Evolutionary conservation across 345 rosid species (phyloP).

Genomic region (Bretschneidera sinensis): DNA sequence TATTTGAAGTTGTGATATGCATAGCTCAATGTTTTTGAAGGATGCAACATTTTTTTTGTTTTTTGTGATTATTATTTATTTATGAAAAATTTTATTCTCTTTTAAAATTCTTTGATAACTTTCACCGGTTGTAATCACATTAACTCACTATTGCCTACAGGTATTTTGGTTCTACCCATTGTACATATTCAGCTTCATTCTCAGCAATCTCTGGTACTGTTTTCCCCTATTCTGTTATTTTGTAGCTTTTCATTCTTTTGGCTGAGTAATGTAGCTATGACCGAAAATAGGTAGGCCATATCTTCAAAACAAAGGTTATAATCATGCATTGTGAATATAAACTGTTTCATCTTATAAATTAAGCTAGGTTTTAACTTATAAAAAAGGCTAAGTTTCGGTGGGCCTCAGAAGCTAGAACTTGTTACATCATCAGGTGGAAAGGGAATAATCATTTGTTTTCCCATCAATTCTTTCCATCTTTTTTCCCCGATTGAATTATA

Average conservation of each 20-base stretch:
- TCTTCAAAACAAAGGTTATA: too few relatives aligned
- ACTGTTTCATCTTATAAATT: neutral
- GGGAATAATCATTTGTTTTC: neutral
- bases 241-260: neutral
- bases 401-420: neutral
- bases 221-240: constrained; percentile 4
- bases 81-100: neutral
- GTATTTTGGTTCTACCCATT: constrained; percentile 94
- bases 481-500: neutral
- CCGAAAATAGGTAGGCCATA: too few relatives aligned
- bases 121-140: constrained; percentile 1
- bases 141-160: constrained; percentile 35
- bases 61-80: too few relatives aligned
- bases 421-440: neutral
- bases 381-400: neutral
- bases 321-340: neutral
- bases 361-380: too few relatives aligned
- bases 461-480: neutral
- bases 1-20: too few relatives aligned
- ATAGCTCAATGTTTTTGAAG: too few relatives aligned
- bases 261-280: too few relatives aligned
- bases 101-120: neutral
- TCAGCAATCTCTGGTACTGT: constrained; percentile 77
- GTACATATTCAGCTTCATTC: constrained; percentile 76
- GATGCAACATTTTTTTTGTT: too few relatives aligned